Base-by-base conservation (phyloP, 2,329 filamentous ascomycete species). In the Aspergillus cejpii region DNA sequence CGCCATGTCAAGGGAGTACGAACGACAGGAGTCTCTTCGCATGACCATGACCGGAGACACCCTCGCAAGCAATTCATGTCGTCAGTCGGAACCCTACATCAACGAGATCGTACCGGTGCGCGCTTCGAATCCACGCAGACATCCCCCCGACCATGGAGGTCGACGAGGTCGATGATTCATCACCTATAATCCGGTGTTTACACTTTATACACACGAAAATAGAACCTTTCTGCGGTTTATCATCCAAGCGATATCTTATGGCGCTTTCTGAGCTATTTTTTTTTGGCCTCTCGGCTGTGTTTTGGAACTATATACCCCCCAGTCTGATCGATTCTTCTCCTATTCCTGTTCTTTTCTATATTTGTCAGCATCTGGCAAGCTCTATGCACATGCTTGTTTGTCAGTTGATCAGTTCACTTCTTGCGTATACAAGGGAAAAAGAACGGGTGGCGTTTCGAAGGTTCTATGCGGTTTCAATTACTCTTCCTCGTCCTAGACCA, bases 1-100 rank as follows among this genome's bases (percentile, higher is more conserved):
- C 40, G 57, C 59, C 21, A 68, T 74, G 61, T 74, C 71, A 8
- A 58, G 66, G 41, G 69, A 73, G 51, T 74, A 74, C 52, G 72
- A 74, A 53, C 62, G 61, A 40, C 69, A 74, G 47, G 70, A 72
- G 46, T 67, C 72, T 6, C 59, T 70, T 34, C 62, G 71, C 17
- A 74, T 74, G 70, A 52, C 60, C 17, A 74, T 74, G 70, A 52
- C 60, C 7, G 59, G 56, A 15, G 56, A 62, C n/a, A 52, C 50
- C 38, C 50, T 46, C 31, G 42, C 46, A 37, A 51, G 58, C 31
- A 47, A 24, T 23, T 51, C 49, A 8, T 45, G 44, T 46, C 55
- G 42, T 17, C 53, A 57, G 19, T 41, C 57, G 39, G 67, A 70
- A 45, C 60, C 65, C 0, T 71, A 68, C 47, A 70, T 72, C 53